Percentiles rank a stretch among this genome's conserved stretches.
Conservation (phyloP, 1,139 yeast species). For the Blastobotrys arbuscula region DNA sequence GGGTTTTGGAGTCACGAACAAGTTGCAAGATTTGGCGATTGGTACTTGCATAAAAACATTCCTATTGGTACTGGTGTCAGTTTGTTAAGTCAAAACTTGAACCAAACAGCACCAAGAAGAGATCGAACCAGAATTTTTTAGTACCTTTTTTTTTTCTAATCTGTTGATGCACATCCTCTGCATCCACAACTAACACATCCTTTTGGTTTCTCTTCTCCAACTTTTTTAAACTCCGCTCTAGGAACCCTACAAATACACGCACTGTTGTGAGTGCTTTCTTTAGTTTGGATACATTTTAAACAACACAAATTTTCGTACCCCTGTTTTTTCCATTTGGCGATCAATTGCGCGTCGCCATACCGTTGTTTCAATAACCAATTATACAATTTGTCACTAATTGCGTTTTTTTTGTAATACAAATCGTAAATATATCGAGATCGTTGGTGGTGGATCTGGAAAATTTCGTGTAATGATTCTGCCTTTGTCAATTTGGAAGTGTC, state of each 20-base stretch:
- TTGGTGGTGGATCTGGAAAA: constrained; percentile 65
- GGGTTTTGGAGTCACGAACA: background rate
- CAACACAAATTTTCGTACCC: constrained; percentile 90
- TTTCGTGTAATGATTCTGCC: constrained; percentile 65
- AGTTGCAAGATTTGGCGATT: background rate
- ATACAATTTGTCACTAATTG: constrained; percentile 64
- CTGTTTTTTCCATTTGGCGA: constrained; percentile 87
- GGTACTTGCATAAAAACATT: background rate
- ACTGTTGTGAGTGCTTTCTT: constrained; percentile 56
- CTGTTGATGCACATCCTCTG: constrained; percentile 80
- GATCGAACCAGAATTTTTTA: background rate
- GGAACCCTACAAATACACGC: constrained; percentile 89
- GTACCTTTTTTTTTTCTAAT: too few relatives aligned
- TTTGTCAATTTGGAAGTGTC: constrained; percentile 35
- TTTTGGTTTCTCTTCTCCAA: constrained; percentile 25
- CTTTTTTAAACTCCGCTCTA: constrained; percentile 37
- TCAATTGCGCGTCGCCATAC: constrained; percentile 62
- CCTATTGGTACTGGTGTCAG: background rate
- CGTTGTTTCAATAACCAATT: constrained; percentile 68
- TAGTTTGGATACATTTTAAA: constrained; percentile 65
- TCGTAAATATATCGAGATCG: constrained; percentile 72
- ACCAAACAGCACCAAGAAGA: background rate
- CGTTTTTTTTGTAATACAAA: constrained; percentile 61
- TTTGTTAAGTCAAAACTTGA: background rate
- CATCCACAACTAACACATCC: constrained; percentile 89